Percentiles rank a stretch among this genome's conserved stretches.
Conservation (phyloP, 78 protist species). For the Dictyostelium capitatum region DNA sequence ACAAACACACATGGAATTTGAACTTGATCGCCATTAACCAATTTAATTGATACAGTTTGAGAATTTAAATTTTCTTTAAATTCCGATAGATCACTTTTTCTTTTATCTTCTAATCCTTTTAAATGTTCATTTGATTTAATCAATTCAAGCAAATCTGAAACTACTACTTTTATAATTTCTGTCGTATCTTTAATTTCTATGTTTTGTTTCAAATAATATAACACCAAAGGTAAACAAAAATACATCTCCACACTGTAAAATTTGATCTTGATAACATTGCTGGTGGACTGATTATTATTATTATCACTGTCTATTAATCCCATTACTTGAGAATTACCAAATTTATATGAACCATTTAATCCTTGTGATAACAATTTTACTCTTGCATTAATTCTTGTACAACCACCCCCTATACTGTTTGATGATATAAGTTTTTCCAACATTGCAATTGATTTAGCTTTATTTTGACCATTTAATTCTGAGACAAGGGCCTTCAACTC, state of each 20-base stretch:
- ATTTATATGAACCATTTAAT: neutral
- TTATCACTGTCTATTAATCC: neutral
- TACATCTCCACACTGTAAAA: neutral
- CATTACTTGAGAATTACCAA: neutral
- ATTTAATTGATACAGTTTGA: too few species aligned
- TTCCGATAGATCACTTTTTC: too few species aligned
- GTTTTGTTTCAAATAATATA: neutral
- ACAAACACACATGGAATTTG: too few species aligned
- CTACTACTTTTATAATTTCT: too few species aligned
- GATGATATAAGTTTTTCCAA: neutral
- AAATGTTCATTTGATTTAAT: too few species aligned
- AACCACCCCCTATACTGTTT: neutral
- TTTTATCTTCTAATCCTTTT: too few species aligned
- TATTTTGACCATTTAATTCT: too few species aligned
- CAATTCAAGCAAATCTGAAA: too few species aligned
- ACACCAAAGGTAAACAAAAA: neutral
- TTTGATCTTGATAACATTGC: neutral
- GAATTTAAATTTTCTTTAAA: too few species aligned
- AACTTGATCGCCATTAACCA: too few species aligned
- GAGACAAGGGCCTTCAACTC: too few species aligned
- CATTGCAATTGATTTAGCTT: neutral
- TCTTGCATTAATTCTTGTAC: neutral
- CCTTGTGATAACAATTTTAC: neutral
- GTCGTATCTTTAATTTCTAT: too few species aligned
- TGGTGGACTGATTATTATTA: neutral